Evolutionary conservation across 2,329 filamentous ascomycete genomes (phyloP).

Genomic region (Fusarium verrucosum): DNA sequence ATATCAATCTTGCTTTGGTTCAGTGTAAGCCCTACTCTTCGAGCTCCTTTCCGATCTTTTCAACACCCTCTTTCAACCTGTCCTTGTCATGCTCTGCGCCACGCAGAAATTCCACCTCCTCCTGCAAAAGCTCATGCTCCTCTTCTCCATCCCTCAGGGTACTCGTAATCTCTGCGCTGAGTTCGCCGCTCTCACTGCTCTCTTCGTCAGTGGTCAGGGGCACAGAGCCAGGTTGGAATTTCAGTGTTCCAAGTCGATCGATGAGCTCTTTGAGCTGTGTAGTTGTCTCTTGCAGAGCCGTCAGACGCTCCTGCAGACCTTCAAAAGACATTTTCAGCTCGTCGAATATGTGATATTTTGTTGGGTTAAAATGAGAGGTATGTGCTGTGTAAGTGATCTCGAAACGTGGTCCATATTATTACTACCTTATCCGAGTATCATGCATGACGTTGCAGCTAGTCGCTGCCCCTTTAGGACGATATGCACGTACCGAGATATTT

Average conservation of each 20-base stretch:
- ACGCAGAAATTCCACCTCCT: slow-evolving; percentile 78
- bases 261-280: slow-evolving; percentile 67
- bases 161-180: slow-evolving; percentile 82
- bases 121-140: slow-evolving; percentile 80
- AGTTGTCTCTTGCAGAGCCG: slow-evolving; percentile 68
- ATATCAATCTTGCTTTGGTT: not conserved
- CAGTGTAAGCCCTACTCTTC: slow-evolving; percentile 62
- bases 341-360: not conserved
- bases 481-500: slow-evolving; percentile 37
- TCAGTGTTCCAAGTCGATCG: slow-evolving; percentile 64
- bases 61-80: slow-evolving; percentile 72
- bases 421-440: no score
- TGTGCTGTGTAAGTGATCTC: slow-evolving; percentile 13
- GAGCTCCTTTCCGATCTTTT: slow-evolving; percentile 74
- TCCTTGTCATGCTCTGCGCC: slow-evolving; percentile 66
- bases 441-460: slow-evolving; percentile 42
- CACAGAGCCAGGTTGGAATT: slow-evolving; percentile 67
- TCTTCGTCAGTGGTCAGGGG: slow-evolving; percentile 61
- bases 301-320: slow-evolving; percentile 68
- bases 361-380: not conserved
- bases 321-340: slow-evolving; percentile 62
- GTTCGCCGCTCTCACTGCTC: slow-evolving; percentile 70
- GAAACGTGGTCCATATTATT: slow-evolving; percentile 44
- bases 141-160: slow-evolving; percentile 81
- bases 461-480: slow-evolving; percentile 33